Percentiles rank a stretch among this genome's conserved stretches.
Evolutionary conservation across 352 stramenopile genomes (phyloP).

Genomic region (Phytophthora brassicae): DNA sequence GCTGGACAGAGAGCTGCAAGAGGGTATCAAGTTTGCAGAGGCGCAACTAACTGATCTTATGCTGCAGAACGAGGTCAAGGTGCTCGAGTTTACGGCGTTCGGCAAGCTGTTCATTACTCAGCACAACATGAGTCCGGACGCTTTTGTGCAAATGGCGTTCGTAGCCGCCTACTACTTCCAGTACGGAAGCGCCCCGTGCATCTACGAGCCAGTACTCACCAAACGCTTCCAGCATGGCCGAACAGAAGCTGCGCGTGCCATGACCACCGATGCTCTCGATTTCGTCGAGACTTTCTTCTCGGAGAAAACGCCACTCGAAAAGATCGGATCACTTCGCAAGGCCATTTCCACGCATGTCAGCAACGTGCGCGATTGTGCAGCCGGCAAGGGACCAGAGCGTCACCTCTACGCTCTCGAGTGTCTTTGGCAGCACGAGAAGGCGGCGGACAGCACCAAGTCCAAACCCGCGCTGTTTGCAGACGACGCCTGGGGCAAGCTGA

Average conservation of each 20-base stretch:
- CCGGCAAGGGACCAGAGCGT: constrained; percentile 92
- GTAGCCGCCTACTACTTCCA: constrained; percentile 93
- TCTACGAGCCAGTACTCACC: constrained; percentile 96
- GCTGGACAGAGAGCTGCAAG: constrained; percentile 74
- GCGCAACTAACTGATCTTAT: constrained; percentile 94
- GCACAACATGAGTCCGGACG: constrained; percentile 93
- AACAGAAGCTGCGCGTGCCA: constrained; percentile 93
- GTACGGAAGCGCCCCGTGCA: constrained; percentile 88
- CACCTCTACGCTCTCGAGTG: constrained; percentile 95
- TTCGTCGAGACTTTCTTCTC: constrained; percentile 91
- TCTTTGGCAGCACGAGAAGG: constrained; percentile 72
- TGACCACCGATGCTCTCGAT: constrained; percentile 87
- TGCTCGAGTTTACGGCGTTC: constrained; percentile 94
- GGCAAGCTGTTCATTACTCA: constrained; percentile 91
- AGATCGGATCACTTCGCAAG: constrained; percentile 83
- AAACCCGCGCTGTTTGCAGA: constrained; percentile 88
- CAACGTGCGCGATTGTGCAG: constrained; percentile 87
- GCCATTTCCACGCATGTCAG: constrained; percentile 89
- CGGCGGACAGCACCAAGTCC: constrained; percentile 29
- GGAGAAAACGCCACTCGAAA: constrained; percentile 82
- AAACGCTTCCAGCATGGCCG: constrained; percentile 95
- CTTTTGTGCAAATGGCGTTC: constrained; percentile 96
- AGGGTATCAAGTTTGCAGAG: constrained; percentile 93
- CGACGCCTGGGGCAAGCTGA: constrained; percentile 88
- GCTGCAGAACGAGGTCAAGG: constrained; percentile 91